phyloP scores from a whole-genome alignment of 1,284 basidiomycete genomes.

The Lentinus polychrous region DNA sequence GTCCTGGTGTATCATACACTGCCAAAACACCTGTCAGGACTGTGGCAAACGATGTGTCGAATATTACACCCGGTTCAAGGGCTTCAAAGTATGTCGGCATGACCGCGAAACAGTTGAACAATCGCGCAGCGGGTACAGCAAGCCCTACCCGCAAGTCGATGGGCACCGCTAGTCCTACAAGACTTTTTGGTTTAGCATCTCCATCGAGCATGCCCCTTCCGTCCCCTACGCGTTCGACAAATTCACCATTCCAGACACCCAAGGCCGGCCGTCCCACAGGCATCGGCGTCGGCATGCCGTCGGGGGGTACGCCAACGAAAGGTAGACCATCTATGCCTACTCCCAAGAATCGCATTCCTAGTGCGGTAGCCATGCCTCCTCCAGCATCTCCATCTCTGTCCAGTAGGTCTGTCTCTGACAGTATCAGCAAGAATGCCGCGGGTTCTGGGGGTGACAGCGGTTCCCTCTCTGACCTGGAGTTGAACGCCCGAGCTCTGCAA shows the following conservation, averaged over 20 bases:
- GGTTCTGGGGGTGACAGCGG: background rate
- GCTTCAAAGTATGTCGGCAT: constrained; percentile 79
- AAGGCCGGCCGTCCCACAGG: constrained; percentile 39
- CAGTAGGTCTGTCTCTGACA: constrained; percentile 22
- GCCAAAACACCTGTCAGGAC: constrained; percentile 17
- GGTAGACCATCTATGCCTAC: constrained; percentile 43
- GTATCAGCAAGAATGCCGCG: background rate
- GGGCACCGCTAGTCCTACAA: constrained; percentile 31
- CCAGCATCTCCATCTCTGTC: constrained; percentile 51
- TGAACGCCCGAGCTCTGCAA: constrained; percentile 33
- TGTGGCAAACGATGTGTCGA: constrained; percentile 22
- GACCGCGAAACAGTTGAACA: constrained; percentile 74
- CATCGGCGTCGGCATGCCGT: constrained; percentile 33
- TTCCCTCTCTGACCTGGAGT: constrained; percentile 29
- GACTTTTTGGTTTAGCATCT: constrained; percentile 25
- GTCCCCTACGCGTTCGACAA: constrained; percentile 28
- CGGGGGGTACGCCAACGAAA: constrained; percentile 34
- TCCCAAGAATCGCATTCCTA: constrained; percentile 60
- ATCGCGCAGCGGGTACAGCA: constrained; percentile 29
- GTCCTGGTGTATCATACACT: constrained; percentile 11
- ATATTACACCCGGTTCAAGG: constrained; percentile 74
- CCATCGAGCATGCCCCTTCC: constrained; percentile 21
- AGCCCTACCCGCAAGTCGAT: constrained; percentile 25
- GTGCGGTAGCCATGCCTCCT: constrained; percentile 71
- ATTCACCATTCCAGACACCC: constrained; percentile 59